Evolutionary conservation across 1,284 basidiomycete species (phyloP).

Genomic region (Moesziomyces parantarcticus): DNA sequence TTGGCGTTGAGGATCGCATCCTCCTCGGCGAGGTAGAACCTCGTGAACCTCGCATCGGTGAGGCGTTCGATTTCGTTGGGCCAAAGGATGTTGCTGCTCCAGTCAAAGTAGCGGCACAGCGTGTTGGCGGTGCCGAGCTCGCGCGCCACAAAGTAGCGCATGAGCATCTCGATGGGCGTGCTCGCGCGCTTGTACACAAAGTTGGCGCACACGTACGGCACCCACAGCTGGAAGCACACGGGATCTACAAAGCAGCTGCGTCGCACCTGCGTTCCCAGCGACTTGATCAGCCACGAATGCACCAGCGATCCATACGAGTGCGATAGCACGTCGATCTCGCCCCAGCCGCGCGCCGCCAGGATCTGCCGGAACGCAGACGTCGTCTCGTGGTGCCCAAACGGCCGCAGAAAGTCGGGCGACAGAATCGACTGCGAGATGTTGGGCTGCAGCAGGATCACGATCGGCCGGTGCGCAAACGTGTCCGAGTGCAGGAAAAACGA

Average conservation of each 20-base stretch:
- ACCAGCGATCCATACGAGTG: slow-evolving; percentile 65
- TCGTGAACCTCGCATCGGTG: slow-evolving; percentile 23
- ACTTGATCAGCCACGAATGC: slow-evolving; percentile 62
- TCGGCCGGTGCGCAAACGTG: slow-evolving; percentile 40
- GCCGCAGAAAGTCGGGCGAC: slow-evolving; percentile 50
- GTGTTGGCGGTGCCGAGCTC: slow-evolving; percentile 59
- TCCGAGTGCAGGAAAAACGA: slow-evolving; percentile 34
- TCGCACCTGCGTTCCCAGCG: slow-evolving; percentile 33
- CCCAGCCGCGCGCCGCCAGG: slow-evolving; percentile 37
- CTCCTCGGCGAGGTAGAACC: slow-evolving; percentile 56
- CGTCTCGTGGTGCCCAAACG: slow-evolving; percentile 57
- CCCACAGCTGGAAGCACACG: slow-evolving; percentile 63
- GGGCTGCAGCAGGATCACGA: slow-evolving; percentile 62
- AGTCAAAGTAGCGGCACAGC: slow-evolving; percentile 61
- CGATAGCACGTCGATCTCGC: slow-evolving; percentile 52
- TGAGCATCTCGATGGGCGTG: slow-evolving; percentile 55
- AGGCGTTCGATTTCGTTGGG: slow-evolving; percentile 56
- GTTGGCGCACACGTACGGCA: slow-evolving; percentile 57
- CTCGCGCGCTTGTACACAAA: slow-evolving; percentile 58
- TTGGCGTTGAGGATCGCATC: slow-evolving; percentile 56
- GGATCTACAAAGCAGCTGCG: slow-evolving; percentile 64
- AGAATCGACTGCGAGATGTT: slow-evolving; percentile 61
- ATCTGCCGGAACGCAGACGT: slow-evolving; percentile 43
- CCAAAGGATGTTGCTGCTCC: slow-evolving; percentile 60
- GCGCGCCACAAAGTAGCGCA: slow-evolving; percentile 62